Evolutionary conservation across 2,329 filamentous ascomycete species (phyloP).

Genomic region (Tolypocladium inflatum): DNA sequence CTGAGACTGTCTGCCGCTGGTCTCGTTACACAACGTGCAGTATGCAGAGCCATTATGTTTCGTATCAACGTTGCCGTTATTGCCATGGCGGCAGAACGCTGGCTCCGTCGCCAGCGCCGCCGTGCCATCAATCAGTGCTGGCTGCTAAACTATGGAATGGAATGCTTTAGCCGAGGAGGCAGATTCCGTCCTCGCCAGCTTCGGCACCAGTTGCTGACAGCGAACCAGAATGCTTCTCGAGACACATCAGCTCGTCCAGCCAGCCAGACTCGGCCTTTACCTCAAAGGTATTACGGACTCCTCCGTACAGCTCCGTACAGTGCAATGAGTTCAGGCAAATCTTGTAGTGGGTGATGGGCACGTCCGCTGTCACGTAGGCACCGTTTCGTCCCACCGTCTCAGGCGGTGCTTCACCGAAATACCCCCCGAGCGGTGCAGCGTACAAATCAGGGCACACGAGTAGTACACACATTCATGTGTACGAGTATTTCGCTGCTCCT

Average conservation of each 20-base stretch:
- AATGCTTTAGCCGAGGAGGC: background rate
- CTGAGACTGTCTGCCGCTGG: background rate
- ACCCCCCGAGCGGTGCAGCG: background rate
- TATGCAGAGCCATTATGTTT: background rate
- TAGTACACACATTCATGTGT: too few species aligned
- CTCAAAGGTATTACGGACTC: too few species aligned
- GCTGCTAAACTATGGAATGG: too few species aligned
- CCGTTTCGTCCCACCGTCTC: conserved; percentile 1
- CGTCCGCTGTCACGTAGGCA: background rate
- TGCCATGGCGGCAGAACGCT: background rate
- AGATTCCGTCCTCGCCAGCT: background rate
- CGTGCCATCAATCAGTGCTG: background rate
- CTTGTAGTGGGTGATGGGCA: background rate
- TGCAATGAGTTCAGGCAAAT: too few species aligned
- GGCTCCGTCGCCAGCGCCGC: background rate
- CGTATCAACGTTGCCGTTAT: background rate
- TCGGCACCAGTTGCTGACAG: background rate
- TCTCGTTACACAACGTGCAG: background rate
- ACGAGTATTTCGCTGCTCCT: background rate
- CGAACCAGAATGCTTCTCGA: background rate
- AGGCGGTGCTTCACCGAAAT: background rate
- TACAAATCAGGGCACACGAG: too few species aligned
- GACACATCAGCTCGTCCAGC: background rate
- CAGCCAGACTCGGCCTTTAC: too few species aligned
- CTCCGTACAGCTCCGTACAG: too few species aligned